A percentile compares a stretch with the other conserved stretches of the same genome.
These are phyloP conservation scores for Epicoccum nigrum DNA, from an alignment of 2,329 filamentous ascomycete genomes.

Conservation along the genomic window DNA sequence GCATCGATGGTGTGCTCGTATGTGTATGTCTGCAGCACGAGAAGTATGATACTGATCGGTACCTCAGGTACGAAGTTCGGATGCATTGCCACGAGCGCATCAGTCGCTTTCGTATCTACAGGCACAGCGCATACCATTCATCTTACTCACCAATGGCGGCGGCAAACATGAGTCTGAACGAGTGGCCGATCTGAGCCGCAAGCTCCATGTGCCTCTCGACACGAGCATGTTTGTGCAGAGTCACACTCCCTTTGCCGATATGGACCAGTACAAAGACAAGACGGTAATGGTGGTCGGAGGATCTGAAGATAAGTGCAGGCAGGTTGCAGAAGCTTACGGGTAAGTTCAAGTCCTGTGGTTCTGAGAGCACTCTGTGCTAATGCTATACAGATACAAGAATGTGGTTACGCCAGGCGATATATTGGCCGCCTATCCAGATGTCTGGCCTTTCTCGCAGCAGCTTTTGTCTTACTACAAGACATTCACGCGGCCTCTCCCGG, in stretches of 20 bases:
- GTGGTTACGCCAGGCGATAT: constrained; percentile 89
- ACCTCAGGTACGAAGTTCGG: constrained; percentile 64
- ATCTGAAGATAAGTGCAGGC: constrained; percentile 63
- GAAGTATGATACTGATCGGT: not conserved
- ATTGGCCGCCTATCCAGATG: constrained; percentile 70
- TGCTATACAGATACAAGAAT: constrained; percentile 56
- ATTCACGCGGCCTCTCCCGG: constrained; percentile 64
- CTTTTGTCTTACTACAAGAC: constrained; percentile 66
- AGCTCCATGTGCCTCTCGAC: constrained; percentile 68
- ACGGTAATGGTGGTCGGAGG: constrained; percentile 58
- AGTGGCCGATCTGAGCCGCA: constrained; percentile 70
- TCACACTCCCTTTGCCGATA: constrained; percentile 83
- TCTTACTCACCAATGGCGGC: constrained; percentile 94
- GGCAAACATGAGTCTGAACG: constrained; percentile 80
- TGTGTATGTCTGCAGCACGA: not conserved
- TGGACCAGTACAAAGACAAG: constrained; percentile 62
- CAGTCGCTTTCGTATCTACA: constrained; percentile 76
- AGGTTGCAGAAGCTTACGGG: constrained; percentile 69
- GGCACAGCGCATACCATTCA: constrained; percentile 80
- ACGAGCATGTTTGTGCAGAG: constrained; percentile 81
- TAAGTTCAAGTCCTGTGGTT: constrained; percentile 5
- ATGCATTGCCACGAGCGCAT: constrained; percentile 78
- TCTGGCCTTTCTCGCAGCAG: constrained; percentile 83
- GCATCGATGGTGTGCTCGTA: constrained; percentile 94
- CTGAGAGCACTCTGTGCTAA: constrained; percentile 3